phyloP scores from a whole-genome alignment of 1,284 basidiomycete species.

The Sporisorium scitamineum region DNA sequence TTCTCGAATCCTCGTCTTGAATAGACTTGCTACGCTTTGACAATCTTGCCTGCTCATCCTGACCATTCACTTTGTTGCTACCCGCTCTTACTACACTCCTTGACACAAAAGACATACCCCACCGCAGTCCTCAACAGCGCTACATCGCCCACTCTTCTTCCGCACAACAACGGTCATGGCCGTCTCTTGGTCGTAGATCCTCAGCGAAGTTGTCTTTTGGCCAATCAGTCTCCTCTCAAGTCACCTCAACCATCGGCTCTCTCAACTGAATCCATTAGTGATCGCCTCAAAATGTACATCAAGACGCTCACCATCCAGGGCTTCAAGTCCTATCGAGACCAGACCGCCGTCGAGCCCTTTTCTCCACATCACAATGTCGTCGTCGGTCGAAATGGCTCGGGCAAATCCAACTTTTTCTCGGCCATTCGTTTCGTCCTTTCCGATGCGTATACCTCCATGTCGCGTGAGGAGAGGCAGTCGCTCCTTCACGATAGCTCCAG shows the following conservation, averaged over 20 bases:
- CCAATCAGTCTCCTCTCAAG: background rate
- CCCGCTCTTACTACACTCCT: background rate
- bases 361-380: slow-evolving; percentile 68
- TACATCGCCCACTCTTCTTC: background rate
- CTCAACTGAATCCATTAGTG: background rate
- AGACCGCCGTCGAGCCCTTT: slow-evolving; percentile 74
- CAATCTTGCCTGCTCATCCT: slow-evolving; percentile 6
- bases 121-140: background rate
- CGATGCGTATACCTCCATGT: slow-evolving; percentile 96
- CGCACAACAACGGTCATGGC: slow-evolving; percentile 8
- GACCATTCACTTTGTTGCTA: background rate
- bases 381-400: slow-evolving; percentile 69
- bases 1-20: background rate
- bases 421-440: slow-evolving; percentile 95
- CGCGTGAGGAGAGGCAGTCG: slow-evolving; percentile 89
- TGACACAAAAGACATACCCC: background rate
- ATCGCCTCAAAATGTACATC: slow-evolving; percentile 46
- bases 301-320: slow-evolving; percentile 72
- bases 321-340: slow-evolving; percentile 90
- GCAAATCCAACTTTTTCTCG: slow-evolving; percentile 70
- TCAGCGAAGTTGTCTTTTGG: background rate
- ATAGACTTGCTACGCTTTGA: background rate
- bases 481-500: slow-evolving; percentile 93
- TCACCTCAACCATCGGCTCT: background rate
- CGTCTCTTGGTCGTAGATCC: slow-evolving; percentile 8